phyloP scores from a whole-genome alignment of 331 rosid species.

The Saraca asoca region DNA sequence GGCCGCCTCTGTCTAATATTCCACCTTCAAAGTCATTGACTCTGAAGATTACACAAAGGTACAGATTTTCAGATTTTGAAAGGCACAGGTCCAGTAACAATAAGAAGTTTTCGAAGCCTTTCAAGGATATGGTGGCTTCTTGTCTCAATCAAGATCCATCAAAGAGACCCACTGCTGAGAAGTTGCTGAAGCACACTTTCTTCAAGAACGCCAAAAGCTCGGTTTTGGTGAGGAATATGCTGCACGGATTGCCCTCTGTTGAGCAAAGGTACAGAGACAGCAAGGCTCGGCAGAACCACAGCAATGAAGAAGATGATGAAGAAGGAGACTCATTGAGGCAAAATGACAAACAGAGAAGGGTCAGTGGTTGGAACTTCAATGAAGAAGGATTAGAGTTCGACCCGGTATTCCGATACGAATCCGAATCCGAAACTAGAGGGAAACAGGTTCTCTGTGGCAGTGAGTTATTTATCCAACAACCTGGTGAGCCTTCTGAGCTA shows the following conservation, averaged over 20 bases:
- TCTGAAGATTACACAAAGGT: constrained; percentile 53
- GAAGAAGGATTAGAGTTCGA: constrained; percentile 59
- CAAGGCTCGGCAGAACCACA: constrained; percentile 15
- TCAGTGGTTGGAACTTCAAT: constrained; percentile 73
- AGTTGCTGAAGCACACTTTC: constrained; percentile 56
- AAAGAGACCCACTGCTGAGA: constrained; percentile 56
- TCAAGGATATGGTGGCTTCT: constrained; percentile 64
- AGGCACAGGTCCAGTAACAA: constrained; percentile 25
- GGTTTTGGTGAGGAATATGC: constrained; percentile 48
- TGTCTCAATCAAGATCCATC: constrained; percentile 67
- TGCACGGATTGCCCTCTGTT: constrained; percentile 47
- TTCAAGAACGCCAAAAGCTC: constrained; percentile 51
- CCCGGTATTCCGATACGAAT: neutral
- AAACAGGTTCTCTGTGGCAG: too few species aligned
- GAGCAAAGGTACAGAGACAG: constrained; percentile 54
- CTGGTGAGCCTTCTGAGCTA: too few species aligned
- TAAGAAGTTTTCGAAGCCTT: constrained; percentile 55
- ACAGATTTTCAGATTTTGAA: constrained; percentile 56
- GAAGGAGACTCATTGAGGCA: constrained; percentile 5
- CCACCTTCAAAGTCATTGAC: constrained; percentile 64
- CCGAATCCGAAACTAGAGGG: too few species aligned
- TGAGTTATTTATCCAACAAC: too few species aligned
- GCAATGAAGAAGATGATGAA: constrained; percentile 25
- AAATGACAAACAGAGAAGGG: constrained; percentile 46
- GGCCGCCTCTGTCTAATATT: constrained; percentile 68